A percentile compares a stretch with the other conserved stretches of the same genome.
These are phyloP conservation scores for Madurella mycetomatis DNA, from an alignment of 2,329 filamentous ascomycete species.

Conservation along the genomic window DNA sequence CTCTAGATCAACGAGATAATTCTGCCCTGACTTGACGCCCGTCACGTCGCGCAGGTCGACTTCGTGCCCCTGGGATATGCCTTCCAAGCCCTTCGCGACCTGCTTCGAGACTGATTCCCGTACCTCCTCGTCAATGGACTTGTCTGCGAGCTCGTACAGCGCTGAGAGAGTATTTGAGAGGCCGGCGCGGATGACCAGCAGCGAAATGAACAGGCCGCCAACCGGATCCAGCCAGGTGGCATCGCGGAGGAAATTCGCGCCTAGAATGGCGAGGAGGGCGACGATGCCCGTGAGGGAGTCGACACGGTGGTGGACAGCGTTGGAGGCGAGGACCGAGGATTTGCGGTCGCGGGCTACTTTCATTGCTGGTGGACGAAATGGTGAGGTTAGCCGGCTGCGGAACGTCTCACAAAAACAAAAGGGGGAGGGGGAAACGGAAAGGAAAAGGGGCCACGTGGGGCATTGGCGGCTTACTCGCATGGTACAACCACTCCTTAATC, in stretches of 20 bases:
- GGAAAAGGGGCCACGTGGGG: not conserved
- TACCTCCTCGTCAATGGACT: constrained; percentile 80
- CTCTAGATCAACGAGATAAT: constrained; percentile 89
- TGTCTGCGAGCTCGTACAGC: constrained; percentile 85
- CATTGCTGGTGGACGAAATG: constrained; percentile 60
- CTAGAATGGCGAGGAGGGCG: constrained; percentile 81
- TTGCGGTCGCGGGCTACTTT: constrained; percentile 92
- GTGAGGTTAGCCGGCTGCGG: constrained; percentile 24
- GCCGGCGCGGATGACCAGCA: constrained; percentile 89
- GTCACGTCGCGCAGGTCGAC: constrained; percentile 74
- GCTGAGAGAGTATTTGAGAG: constrained; percentile 79
- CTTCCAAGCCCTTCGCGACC: constrained; percentile 51
- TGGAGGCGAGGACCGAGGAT: constrained; percentile 91
- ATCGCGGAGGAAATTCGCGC: constrained; percentile 78
- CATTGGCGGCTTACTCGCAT: constrained; percentile 68
- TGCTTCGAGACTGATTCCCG: constrained; percentile 67
- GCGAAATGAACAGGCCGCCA: constrained; percentile 84
- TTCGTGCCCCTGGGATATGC: constrained; percentile 48
- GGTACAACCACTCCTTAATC: constrained; percentile 95
- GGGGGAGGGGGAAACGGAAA: not conserved
- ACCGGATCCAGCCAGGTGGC: constrained; percentile 93
- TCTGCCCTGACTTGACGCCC: constrained; percentile 93
- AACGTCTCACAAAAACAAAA: no score
- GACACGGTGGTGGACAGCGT: constrained; percentile 92
- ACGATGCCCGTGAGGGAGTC: constrained; percentile 95